Percentiles rank a stretch among this genome's conserved stretches.
Evolutionary conservation across 1,284 basidiomycete genomes (phyloP).

Genomic region (Microbotryum intermedium): DNA sequence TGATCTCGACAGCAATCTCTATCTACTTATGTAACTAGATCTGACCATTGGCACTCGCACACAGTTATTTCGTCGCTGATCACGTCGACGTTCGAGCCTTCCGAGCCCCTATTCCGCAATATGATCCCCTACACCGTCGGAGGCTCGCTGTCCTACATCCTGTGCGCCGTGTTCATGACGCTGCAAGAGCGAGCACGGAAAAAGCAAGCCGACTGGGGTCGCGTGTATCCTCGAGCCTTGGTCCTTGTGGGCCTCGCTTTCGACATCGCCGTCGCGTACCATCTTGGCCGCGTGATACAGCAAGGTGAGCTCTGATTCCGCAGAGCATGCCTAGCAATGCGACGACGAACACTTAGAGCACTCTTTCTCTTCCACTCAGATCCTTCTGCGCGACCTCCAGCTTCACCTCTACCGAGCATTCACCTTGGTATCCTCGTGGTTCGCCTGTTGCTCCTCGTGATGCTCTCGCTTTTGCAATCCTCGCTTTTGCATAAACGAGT

Average conservation of each 20-base stretch:
- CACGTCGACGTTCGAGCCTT: constrained; percentile 13
- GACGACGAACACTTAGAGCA: too few relatives aligned
- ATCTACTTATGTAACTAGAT: too few relatives aligned
- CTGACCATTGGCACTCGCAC: neutral
- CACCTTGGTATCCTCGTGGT: constrained; percentile 15
- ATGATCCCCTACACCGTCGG: constrained; percentile 18
- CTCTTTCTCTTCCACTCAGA: neutral
- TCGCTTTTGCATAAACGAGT: constrained; percentile 11
- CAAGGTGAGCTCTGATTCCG: too few relatives aligned
- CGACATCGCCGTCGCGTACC: constrained; percentile 1
- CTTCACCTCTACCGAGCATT: constrained; percentile 7
- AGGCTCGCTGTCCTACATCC: constrained; percentile 10
- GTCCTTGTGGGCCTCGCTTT: neutral
- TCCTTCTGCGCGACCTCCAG: neutral
- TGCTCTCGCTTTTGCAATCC: constrained; percentile 16
- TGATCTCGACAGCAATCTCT: too few relatives aligned
- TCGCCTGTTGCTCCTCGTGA: constrained; percentile 17
- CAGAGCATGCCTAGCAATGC: too few relatives aligned
- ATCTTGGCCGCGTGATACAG: too few relatives aligned
- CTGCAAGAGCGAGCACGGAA: constrained; percentile 6
- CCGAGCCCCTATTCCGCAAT: constrained; percentile 8
- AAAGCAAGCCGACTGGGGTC: neutral
- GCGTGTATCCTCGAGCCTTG: too few relatives aligned
- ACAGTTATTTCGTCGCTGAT: constrained; percentile 23
- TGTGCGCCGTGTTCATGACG: constrained; percentile 13